Percentiles rank a stretch among this genome's conserved stretches.
Evolutionary conservation across 352 stramenopile genomes (phyloP).

Genomic region (Aphanomyces stellatus): DNA sequence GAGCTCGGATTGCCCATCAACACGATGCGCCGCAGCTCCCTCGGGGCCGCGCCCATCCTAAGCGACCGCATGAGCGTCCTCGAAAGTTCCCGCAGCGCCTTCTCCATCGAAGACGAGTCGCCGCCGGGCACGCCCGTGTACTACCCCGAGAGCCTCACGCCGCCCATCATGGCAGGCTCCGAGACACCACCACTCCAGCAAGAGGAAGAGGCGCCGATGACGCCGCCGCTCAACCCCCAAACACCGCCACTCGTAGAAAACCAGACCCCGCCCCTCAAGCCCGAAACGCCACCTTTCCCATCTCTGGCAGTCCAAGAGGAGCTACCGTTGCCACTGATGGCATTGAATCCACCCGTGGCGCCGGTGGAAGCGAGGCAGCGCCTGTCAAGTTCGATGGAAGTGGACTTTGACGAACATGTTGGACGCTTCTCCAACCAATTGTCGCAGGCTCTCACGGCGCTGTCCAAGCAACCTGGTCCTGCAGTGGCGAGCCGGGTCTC

Average conservation of each 20-base stretch:
- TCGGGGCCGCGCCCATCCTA: not conserved
- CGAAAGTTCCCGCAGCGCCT: not conserved
- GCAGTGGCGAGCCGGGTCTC: no score
- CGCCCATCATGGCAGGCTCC: not conserved
- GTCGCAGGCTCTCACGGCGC: not conserved
- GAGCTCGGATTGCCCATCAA: constrained; percentile 11
- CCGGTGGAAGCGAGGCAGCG: no score
- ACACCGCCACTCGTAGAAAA: not conserved
- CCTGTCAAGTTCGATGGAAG: no score
- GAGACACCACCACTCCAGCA: not conserved
- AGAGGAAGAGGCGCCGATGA: not conserved
- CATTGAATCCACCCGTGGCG: no score
- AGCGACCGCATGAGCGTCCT: not conserved
- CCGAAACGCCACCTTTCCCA: not conserved
- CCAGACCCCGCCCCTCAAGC: not conserved
- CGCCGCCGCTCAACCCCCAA: not conserved
- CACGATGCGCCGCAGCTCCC: not conserved
- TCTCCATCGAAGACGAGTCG: constrained; percentile 5
- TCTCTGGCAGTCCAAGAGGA: not conserved
- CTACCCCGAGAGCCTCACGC: constrained; percentile 15
- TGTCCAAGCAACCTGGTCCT: not conserved
- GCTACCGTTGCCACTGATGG: no score
- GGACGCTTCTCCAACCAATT: not conserved
- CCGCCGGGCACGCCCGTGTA: constrained; percentile 1
- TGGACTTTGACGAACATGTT: no score